phyloP scores from a whole-genome alignment of 352 stramenopile species.

The Globisporangium uncinulatum region DNA sequence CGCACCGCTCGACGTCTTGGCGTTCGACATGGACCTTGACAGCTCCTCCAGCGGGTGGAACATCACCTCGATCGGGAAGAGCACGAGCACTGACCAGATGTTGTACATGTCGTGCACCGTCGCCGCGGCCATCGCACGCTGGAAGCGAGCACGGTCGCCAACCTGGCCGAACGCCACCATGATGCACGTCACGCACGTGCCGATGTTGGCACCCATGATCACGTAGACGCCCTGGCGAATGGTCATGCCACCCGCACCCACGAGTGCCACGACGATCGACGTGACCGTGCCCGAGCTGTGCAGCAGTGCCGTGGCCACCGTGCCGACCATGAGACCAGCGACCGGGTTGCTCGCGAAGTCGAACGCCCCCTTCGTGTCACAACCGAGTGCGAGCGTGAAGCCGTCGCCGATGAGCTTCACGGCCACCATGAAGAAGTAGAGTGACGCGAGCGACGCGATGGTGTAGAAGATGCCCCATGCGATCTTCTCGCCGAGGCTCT shows the following conservation, averaged over 20 bases:
- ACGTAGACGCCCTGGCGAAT: slow-evolving; percentile 86
- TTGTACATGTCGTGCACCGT: slow-evolving; percentile 85
- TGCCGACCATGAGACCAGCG: slow-evolving; percentile 71
- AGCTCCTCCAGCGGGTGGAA: slow-evolving; percentile 58
- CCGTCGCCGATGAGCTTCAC: slow-evolving; percentile 73
- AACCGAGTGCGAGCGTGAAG: slow-evolving; percentile 68
- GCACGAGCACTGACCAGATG: slow-evolving; percentile 70
- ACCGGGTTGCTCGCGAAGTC: slow-evolving; percentile 68
- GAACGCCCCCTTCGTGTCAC: slow-evolving; percentile 62
- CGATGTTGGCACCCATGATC: slow-evolving; percentile 92
- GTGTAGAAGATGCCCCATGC: slow-evolving; percentile 21
- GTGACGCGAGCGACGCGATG: slow-evolving; percentile 30
- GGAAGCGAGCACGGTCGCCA: slow-evolving; percentile 55
- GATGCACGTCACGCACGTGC: slow-evolving; percentile 86
- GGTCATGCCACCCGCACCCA: slow-evolving; percentile 58
- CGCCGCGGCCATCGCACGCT: slow-evolving; percentile 52
- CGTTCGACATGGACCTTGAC: slow-evolving; percentile 34
- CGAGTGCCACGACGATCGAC: slow-evolving; percentile 69
- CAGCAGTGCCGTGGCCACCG: slow-evolving; percentile 60
- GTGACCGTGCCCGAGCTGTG: slow-evolving; percentile 79
- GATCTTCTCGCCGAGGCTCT: slow-evolving; percentile 20
- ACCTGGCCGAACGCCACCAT: slow-evolving; percentile 90
- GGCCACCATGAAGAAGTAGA: slow-evolving; percentile 83
- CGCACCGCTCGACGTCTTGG: slow-evolving; percentile 22
- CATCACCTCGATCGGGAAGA: slow-evolving; percentile 69